phyloP scores from a whole-genome alignment of 73 alveolate genomes.

The Symbiodinium natans region DNA sequence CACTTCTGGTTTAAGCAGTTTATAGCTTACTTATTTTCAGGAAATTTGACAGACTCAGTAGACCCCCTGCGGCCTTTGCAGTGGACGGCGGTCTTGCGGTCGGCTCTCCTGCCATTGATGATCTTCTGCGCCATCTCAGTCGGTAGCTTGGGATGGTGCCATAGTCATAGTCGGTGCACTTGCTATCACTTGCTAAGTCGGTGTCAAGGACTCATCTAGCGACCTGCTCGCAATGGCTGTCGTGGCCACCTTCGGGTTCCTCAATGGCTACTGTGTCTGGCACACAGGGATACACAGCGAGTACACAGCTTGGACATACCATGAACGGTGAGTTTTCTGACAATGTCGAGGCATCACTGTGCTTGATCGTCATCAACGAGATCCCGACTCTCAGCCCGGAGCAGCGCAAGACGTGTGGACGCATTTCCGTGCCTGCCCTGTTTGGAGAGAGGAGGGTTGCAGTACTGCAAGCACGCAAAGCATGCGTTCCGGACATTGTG shows the following conservation, averaged over 20 bases:
- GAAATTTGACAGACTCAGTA: too few species aligned
- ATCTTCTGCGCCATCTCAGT: conserved; percentile 47
- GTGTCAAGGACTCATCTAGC: conserved; percentile 37
- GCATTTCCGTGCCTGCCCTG: conserved; percentile 19
- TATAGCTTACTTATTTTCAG: too few species aligned
- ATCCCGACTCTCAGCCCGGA: conserved; percentile 46
- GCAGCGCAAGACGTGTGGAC: conserved; percentile 92
- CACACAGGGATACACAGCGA: background rate
- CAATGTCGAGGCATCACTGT: conserved; percentile 30
- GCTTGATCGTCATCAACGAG: conserved; percentile 90
- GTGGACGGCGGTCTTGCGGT: conserved; percentile 63
- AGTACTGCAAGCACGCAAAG: too few species aligned
- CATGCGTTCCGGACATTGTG: background rate
- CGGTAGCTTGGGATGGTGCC: background rate
- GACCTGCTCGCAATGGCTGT: conserved; percentile 83
- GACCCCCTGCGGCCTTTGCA: background rate
- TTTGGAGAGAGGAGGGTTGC: too few species aligned
- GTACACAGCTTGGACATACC: background rate
- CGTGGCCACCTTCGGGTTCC: conserved; percentile 64
- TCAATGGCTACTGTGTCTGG: conserved; percentile 66
- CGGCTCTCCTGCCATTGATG: conserved; percentile 67
- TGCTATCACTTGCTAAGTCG: too few species aligned
- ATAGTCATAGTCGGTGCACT: too few species aligned
- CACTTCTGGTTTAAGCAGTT: too few species aligned
- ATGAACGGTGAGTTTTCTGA: too few species aligned